phyloP scores from a whole-genome alignment of 192 early-diverging fungal species.

The Chytriomyces sp. region DNA sequence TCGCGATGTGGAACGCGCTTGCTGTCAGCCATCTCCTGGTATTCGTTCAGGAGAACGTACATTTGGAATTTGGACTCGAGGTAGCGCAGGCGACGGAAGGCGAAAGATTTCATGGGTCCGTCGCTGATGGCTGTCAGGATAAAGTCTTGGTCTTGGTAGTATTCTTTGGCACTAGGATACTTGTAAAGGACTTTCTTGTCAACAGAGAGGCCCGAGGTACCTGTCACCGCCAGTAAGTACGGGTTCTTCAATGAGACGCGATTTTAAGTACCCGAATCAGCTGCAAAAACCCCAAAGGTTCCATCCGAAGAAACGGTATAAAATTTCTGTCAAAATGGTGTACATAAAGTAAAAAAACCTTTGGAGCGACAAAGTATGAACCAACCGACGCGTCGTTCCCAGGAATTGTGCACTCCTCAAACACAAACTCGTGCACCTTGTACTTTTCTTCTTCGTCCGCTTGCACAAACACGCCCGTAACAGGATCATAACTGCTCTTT shows the following conservation, averaged over 20 bases:
- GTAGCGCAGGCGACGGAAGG: conserved; percentile 84
- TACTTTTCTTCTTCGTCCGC: not conserved
- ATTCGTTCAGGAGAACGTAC: conserved; percentile 90
- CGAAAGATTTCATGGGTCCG: conserved; percentile 92
- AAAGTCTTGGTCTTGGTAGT: conserved; percentile 82
- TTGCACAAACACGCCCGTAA: not conserved
- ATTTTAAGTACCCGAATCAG: not conserved
- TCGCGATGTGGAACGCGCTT: conserved; percentile 93
- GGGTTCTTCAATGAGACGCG: not conserved
- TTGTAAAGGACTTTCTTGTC: conserved; percentile 40
- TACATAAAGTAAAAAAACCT: not conserved
- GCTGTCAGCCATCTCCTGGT: conserved; percentile 88
- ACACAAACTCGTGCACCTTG: conserved; percentile 43
- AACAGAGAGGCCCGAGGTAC: too few relatives aligned
- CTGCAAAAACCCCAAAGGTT: conserved; percentile 16
- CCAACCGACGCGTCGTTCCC: conserved; percentile 54
- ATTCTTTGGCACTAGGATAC: conserved; percentile 79
- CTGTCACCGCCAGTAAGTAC: not conserved
- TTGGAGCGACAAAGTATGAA: not conserved
- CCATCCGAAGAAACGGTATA: conserved; percentile 22
- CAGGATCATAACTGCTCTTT: conserved; percentile 49
- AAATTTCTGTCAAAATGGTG: not conserved
- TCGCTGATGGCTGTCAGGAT: conserved; percentile 76
- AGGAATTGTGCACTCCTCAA: conserved; percentile 45
- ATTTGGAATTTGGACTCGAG: conserved; percentile 92